Base-by-base conservation (phyloP, 345 rosid species). In the Passiflora organensis region DNA sequence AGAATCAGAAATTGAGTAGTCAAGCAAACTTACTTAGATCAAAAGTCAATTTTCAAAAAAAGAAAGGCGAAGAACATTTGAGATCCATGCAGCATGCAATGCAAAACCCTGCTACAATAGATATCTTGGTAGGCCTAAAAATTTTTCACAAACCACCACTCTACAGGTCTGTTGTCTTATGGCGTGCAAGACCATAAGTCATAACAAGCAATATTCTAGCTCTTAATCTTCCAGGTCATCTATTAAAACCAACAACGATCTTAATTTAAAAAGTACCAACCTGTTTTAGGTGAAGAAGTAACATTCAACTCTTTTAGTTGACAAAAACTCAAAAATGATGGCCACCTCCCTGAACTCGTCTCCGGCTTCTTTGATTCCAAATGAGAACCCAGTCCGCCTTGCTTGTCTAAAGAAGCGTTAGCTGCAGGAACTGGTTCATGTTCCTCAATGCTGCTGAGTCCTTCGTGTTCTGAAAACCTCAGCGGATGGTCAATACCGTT, bases 401-500 rank as follows among this genome's bases (percentile, higher is more conserved):
- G 56, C 52, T 71, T 61, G 20, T 66, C 56, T 5, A 63, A 73
- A 56, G 68, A 63, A 32, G 3, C 58, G 45, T 19, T 59, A 15
- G 53, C 71, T 43, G 44, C 60, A 34, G 20, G 16, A 23, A 48
- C 39, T 59, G 48, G 65, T 9, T 49, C n/a, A 17, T 43, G 63
- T 52, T 65, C 80, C 48, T 62, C 63, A 25, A 65, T 60, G 55
- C 63, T 50, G 14, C 58, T 42, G 48, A 64, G 53, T 44, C 44
- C 62, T 56, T 62, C 78, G 66, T 58, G 76, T 18, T 56, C 74
- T 6, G 66, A 34, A 38, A 60, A 55, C 60, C 70, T 74, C 13
- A 75, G 61, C 4, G 90, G 80, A 65, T 78, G 83, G 53, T 62
- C 69, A 64, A 66, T 28, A 23, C 75, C 83, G 60, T 74, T 75